Conservation (phyloP, 805 yeast species). For the Torulaspora delbrueckii region DNA sequence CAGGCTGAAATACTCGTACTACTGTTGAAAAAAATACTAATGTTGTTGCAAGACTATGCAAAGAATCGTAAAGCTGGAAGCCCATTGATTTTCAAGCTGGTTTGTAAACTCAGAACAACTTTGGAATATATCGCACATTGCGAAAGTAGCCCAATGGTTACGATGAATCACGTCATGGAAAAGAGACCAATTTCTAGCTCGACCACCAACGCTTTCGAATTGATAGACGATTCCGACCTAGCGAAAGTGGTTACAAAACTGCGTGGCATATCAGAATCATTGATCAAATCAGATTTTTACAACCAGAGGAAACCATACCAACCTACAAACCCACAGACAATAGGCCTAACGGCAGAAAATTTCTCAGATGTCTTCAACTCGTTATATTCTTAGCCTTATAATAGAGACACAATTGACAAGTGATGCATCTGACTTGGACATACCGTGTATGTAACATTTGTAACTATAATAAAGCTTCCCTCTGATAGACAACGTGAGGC, state of each 20-base stretch:
- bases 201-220: conserved; percentile 19
- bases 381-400: conserved; percentile 10
- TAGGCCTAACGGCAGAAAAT: conserved; percentile 25
- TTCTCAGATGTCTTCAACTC: conserved; percentile 19
- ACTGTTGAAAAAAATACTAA: conserved; percentile 25
- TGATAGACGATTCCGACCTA: conserved; percentile 13
- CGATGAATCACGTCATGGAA: conserved; percentile 7
- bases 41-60: conserved; percentile 30
- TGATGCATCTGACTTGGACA: conserved; percentile 2
- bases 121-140: conserved; percentile 17
- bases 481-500: neutral
- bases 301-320: conserved; percentile 21
- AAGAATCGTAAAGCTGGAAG: conserved; percentile 28
- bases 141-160: conserved; percentile 7
- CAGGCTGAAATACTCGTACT: conserved; percentile 18
- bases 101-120: conserved; percentile 17
- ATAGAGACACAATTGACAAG: neutral
- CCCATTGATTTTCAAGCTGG: conserved; percentile 17
- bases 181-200: neutral
- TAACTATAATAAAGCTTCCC: conserved; percentile 6
- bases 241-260: conserved; percentile 20
- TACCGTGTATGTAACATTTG: conserved; percentile 6
- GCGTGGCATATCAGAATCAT: conserved; percentile 30
- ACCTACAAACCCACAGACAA: conserved; percentile 14
- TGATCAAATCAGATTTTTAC: conserved; percentile 31